Evolutionary conservation across 371 early-diverging fungal genomes (phyloP).

Genomic region (Chytridium lagenaria): DNA sequence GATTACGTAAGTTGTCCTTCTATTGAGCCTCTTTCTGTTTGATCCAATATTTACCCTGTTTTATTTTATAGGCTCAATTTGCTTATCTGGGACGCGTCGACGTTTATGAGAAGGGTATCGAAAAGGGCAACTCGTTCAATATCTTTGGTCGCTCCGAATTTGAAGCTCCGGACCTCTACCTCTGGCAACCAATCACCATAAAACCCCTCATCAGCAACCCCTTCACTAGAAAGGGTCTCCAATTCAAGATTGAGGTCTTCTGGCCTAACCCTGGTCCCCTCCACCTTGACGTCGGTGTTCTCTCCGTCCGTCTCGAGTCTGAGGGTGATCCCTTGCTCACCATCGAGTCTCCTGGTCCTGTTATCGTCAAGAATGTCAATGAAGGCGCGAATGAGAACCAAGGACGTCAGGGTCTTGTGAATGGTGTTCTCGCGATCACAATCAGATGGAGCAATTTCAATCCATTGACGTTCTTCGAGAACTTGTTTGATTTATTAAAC

Average conservation of each 20-base stretch:
- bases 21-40: not conserved
- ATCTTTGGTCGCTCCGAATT: not conserved
- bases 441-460: conserved; percentile 32
- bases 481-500: conserved; percentile 15
- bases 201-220: conserved; percentile 17
- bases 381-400: conserved; percentile 30
- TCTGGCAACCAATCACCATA: conserved; percentile 19
- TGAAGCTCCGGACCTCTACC: conserved; percentile 19
- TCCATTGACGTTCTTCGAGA: conserved; percentile 19
- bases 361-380: conserved; percentile 33
- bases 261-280: conserved; percentile 32
- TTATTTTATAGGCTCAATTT: conserved; percentile 15
- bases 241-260: conserved; percentile 22
- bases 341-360: conserved; percentile 21
- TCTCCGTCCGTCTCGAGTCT: not conserved
- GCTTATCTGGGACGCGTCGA: conserved; percentile 15
- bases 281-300: conserved; percentile 31
- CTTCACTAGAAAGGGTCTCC: conserved; percentile 21
- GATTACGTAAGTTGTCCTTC: conserved; percentile 16
- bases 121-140: conserved; percentile 1
- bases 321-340: conserved; percentile 7
- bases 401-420: conserved; percentile 11
- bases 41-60: not conserved
- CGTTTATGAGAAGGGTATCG: conserved; percentile 7
- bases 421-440: conserved; percentile 15